phyloP scores from a whole-genome alignment of 2,329 filamentous ascomycete genomes.

The Cercospora nicotianae region DNA sequence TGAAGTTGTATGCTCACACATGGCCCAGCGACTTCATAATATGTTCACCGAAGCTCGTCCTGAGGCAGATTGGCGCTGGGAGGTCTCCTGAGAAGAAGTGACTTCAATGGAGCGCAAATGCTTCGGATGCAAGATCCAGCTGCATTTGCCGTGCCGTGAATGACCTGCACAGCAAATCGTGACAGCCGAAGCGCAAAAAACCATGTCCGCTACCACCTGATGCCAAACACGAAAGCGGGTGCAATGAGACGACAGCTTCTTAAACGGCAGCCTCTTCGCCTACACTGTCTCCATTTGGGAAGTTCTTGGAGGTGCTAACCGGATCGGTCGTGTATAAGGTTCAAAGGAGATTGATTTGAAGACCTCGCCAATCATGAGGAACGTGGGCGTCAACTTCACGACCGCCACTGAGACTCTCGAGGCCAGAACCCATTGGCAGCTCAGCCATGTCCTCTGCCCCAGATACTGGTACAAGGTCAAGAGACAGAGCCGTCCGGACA shows the following conservation, averaged over 20 bases:
- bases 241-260: background rate
- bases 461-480: background rate
- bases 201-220: background rate
- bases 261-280: background rate
- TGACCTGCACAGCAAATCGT: background rate
- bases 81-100: background rate
- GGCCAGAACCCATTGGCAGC: background rate
- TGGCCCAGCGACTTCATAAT: background rate
- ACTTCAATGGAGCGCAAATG: background rate
- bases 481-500: background rate
- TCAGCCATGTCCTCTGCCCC: background rate
- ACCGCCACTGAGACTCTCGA: background rate
- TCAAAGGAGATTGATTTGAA: background rate
- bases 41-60: background rate
- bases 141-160: background rate
- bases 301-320: background rate
- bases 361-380: background rate
- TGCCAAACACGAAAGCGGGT: background rate
- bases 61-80: background rate
- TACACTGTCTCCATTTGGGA: background rate
- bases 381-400: background rate
- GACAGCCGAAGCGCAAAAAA: background rate
- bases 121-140: background rate
- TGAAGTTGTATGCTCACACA: background rate
- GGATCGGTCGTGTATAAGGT: background rate